These are phyloP conservation scores for Cyclotella atomus DNA, from an alignment of 108 stramenopile species.

Conservation along the genomic window DNA sequence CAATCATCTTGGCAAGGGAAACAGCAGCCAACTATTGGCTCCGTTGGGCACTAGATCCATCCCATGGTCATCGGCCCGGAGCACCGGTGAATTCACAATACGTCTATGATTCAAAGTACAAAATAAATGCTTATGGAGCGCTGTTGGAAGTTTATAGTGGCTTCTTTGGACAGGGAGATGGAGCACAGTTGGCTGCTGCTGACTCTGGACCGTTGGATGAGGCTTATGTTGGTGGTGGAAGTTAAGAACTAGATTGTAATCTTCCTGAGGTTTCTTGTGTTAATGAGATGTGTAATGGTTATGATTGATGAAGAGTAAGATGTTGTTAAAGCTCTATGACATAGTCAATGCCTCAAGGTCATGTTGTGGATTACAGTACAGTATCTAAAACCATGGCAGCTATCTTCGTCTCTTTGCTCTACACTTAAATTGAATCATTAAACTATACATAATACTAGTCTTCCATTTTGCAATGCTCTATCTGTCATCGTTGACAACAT, in stretches of 20 bases:
- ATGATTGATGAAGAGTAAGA: no score
- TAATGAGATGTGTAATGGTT: no score
- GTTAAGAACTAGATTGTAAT: constrained; percentile 35
- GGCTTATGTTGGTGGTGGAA: constrained; percentile 87
- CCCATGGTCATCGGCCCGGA: constrained; percentile 73
- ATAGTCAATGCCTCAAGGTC: no score
- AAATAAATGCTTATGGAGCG: constrained; percentile 71
- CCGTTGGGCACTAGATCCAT: constrained; percentile 56
- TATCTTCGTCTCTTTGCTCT: no score
- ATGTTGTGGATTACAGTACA: no score
- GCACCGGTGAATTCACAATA: constrained; percentile 82
- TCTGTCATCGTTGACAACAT: no score
- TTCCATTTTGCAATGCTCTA: no score
- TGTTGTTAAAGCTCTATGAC: neutral
- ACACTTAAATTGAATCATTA: neutral
- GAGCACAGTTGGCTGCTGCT: constrained; percentile 67
- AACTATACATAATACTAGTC: no score
- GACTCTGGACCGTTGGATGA: constrained; percentile 86
- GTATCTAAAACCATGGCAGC: no score
- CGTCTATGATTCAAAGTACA: constrained; percentile 83
- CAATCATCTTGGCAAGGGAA: constrained; percentile 59
- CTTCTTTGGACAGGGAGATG: constrained; percentile 65
- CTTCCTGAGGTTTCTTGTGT: neutral
- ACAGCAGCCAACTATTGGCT: constrained; percentile 68
- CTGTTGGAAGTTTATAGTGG: constrained; percentile 58